Conservation (phyloP, 2,329 filamentous ascomycete genomes). For the Apiospora marii region DNA sequence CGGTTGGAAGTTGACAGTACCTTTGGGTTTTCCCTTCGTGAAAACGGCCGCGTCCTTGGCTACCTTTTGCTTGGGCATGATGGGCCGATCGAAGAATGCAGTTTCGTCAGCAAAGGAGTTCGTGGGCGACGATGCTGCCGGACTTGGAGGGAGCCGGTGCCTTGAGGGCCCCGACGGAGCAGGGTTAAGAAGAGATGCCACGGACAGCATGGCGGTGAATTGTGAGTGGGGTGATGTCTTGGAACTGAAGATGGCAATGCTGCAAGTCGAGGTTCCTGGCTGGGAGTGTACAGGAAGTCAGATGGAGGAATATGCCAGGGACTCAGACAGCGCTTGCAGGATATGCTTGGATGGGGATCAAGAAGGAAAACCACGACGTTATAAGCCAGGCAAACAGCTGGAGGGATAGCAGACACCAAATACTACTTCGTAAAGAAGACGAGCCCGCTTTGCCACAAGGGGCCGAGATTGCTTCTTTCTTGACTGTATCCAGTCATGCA, state of each 20-base stretch:
- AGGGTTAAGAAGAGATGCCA: slow-evolving; percentile 73
- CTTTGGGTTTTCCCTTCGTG: slow-evolving; percentile 67
- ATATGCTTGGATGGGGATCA: slow-evolving; percentile 23
- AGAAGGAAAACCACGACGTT: slow-evolving; percentile 42
- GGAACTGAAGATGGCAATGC: slow-evolving; percentile 45
- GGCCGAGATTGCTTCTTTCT: slow-evolving; percentile 47
- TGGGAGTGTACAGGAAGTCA: slow-evolving; percentile 33
- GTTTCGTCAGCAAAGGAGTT: slow-evolving; percentile 45
- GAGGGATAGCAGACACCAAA: slow-evolving; percentile 36
- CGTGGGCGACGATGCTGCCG: slow-evolving; percentile 46
- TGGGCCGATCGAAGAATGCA: slow-evolving; percentile 38
- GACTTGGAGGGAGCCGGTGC: slow-evolving; percentile 52
- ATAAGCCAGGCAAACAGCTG: slow-evolving; percentile 49
- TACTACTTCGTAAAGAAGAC: slow-evolving; percentile 43
- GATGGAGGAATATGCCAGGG: slow-evolving; percentile 35
- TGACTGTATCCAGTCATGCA: slow-evolving; percentile 49
- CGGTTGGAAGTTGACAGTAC: slow-evolving; percentile 76
- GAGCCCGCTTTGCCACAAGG: slow-evolving; percentile 47
- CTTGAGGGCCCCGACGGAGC: slow-evolving; percentile 53
- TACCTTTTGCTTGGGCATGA: slow-evolving; percentile 62
- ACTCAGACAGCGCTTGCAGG: slow-evolving; percentile 47
- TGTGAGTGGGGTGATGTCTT: slow-evolving; percentile 43
- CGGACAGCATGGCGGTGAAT: slow-evolving; percentile 64
- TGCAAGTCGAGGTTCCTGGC: slow-evolving; percentile 39
- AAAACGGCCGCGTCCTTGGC: slow-evolving; percentile 71